Percentiles rank a stretch among this genome's conserved stretches.
phyloP scores from a whole-genome alignment of 768 basidiomycete species.

The Macrolepiota albuminosa region DNA sequence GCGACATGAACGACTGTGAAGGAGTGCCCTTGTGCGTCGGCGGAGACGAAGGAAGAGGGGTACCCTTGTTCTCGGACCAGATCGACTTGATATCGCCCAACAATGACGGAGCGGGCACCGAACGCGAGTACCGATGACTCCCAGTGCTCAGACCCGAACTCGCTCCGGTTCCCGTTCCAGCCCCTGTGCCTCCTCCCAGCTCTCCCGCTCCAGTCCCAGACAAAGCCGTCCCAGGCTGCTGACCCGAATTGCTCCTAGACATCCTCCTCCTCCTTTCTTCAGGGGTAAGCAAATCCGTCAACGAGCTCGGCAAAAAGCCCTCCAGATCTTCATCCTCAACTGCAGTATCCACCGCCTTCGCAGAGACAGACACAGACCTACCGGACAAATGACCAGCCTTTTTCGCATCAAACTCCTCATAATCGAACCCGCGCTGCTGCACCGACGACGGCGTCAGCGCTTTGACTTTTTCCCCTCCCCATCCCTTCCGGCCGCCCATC shows the following conservation, averaged over 20 bases:
- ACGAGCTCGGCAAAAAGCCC: constrained; percentile 83
- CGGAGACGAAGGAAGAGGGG: constrained; percentile 27
- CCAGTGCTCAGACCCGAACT: constrained; percentile 6
- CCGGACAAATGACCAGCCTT: constrained; percentile 13
- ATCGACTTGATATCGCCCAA: constrained; percentile 75
- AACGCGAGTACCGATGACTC: constrained; percentile 73
- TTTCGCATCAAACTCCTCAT: constrained; percentile 29
- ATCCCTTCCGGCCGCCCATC: constrained; percentile 38
- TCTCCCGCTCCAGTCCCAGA: constrained; percentile 14
- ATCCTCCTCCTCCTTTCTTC: constrained; percentile 81
- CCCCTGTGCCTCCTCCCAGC: background rate
- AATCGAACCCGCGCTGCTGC: constrained; percentile 29
- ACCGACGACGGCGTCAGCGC: constrained; percentile 5
- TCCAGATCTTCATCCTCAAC: constrained; percentile 77
- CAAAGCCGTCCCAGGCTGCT: constrained; percentile 20
- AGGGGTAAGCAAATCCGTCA: constrained; percentile 87
- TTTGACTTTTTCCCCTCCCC: constrained; percentile 23
- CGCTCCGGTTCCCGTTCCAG: background rate
- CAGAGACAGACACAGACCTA: constrained; percentile 5
- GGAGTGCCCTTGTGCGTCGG: constrained; percentile 38
- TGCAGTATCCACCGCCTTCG: constrained; percentile 28
- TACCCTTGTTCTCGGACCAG: constrained; percentile 57
- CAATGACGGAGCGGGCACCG: constrained; percentile 74
- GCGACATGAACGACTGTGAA: constrained; percentile 50
- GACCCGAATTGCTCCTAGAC: constrained; percentile 64